These are phyloP conservation scores for Ceratobasidium sp. DNA, from an alignment of 1,284 basidiomycete species.

Conservation along the genomic window DNA sequence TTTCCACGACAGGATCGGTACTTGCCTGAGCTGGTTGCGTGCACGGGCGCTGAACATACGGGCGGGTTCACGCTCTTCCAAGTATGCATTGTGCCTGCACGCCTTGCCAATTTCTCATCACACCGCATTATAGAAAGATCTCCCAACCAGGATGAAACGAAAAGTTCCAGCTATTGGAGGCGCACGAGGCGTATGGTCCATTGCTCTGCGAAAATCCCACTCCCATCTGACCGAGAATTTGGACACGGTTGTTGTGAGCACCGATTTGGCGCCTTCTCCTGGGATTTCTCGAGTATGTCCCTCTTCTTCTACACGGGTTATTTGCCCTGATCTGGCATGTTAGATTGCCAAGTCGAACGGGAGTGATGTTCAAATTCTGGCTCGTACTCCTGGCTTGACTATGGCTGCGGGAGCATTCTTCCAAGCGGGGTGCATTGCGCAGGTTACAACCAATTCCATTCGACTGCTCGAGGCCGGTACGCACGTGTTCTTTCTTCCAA, in stretches of 20 bases:
- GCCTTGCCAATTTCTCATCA: slow-evolving; percentile 12
- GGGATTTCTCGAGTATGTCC: slow-evolving; percentile 73
- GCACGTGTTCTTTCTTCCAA: slow-evolving; percentile 44
- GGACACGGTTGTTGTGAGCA: slow-evolving; percentile 81
- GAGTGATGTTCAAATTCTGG: slow-evolving; percentile 76
- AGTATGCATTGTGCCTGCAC: slow-evolving; percentile 53
- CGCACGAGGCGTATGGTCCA: slow-evolving; percentile 81
- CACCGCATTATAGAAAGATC: slow-evolving; percentile 65
- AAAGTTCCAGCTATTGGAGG: slow-evolving; percentile 83
- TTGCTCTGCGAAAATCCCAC: slow-evolving; percentile 59
- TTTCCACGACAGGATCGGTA: slow-evolving; percentile 63
- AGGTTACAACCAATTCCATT: slow-evolving; percentile 79
- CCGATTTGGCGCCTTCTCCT: slow-evolving; percentile 79
- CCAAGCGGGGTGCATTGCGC: slow-evolving; percentile 78
- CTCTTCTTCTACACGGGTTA: slow-evolving; percentile 30
- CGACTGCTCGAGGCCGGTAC: slow-evolving; percentile 79
- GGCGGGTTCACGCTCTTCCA: slow-evolving; percentile 91
- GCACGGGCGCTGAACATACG: slow-evolving; percentile 74
- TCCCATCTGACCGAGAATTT: slow-evolving; percentile 59
- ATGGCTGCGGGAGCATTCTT: slow-evolving; percentile 84
- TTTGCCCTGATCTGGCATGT: not conserved
- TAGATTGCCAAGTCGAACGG: slow-evolving; percentile 71
- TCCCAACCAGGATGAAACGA: slow-evolving; percentile 77
- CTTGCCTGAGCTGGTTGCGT: slow-evolving; percentile 84
- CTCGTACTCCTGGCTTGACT: slow-evolving; percentile 75